Percentiles rank a stretch among this genome's conserved stretches.
Conservation (phyloP, 2,329 filamentous ascomycete species). For the Arthrobotrys sphaeroides region DNA sequence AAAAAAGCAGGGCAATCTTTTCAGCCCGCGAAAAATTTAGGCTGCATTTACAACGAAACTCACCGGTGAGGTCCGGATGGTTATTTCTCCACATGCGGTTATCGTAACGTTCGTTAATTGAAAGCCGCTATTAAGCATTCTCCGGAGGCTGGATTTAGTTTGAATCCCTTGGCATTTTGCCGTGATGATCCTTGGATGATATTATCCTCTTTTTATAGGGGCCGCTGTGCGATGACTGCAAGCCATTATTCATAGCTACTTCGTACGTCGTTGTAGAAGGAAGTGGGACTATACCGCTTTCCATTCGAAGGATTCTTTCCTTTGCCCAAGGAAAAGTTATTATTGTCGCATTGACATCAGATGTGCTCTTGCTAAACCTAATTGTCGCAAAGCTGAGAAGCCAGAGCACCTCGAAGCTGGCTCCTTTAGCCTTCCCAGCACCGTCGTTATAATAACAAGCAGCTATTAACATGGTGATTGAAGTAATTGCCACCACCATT, state of each 20-base stretch:
- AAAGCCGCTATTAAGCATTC: background rate
- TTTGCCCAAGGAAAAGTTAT: too few species aligned
- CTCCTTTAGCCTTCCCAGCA: too few species aligned
- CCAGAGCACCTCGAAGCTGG: too few species aligned
- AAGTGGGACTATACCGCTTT: too few species aligned
- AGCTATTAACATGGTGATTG: too few species aligned
- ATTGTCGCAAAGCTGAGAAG: too few species aligned
- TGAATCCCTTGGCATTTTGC: background rate
- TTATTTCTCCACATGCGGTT: background rate
- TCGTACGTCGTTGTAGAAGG: too few species aligned
- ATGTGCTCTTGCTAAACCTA: too few species aligned
- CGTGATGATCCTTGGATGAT: background rate
- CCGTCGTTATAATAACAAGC: too few species aligned
- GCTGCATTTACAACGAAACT: background rate
- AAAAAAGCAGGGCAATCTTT: background rate
- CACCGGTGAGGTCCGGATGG: conserved; percentile 2
- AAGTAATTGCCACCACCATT: too few species aligned
- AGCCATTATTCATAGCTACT: background rate
- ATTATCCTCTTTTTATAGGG: background rate
- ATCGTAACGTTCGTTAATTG: background rate
- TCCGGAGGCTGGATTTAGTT: background rate
- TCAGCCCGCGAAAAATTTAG: background rate
- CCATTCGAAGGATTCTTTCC: too few species aligned
- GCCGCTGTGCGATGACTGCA: background rate
- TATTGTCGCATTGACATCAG: too few species aligned